Conservation (phyloP, 2,329 filamentous ascomycete species). For the Colletotrichum cuscutae region DNA sequence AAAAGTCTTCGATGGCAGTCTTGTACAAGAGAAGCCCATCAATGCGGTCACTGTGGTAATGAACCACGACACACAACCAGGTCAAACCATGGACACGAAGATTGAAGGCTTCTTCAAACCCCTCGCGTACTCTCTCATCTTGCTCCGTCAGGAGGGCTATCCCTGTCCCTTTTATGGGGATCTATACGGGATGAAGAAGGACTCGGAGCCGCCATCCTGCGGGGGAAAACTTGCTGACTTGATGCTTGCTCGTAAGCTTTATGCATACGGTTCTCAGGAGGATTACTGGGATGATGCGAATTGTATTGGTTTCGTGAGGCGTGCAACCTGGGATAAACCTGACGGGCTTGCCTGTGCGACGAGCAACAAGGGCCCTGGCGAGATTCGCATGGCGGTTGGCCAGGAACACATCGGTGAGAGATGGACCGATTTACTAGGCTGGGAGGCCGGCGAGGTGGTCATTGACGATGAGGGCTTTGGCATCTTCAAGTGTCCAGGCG, state of each 20-base stretch:
- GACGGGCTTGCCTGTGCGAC: conserved; percentile 66
- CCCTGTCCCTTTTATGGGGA: conserved; percentile 79
- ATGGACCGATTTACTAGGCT: conserved; percentile 72
- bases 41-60: conserved; percentile 69
- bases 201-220: conserved; percentile 60
- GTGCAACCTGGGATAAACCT: conserved; percentile 54
- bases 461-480: conserved; percentile 71
- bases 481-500: conserved; percentile 62
- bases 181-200: conserved; percentile 67
- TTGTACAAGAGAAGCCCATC: conserved; percentile 56
- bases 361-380: conserved; percentile 58
- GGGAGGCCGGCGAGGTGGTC: conserved; percentile 61
- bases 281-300: conserved; percentile 71
- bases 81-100: conserved; percentile 57
- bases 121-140: conserved; percentile 77
- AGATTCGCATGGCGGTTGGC: conserved; percentile 72
- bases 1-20: conserved; percentile 67
- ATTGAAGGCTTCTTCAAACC: conserved; percentile 76
- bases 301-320: conserved; percentile 69
- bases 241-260: conserved; percentile 70
- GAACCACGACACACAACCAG: conserved; percentile 73
- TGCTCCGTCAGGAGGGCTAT: conserved; percentile 70
- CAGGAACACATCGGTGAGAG: conserved; percentile 65
- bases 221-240: conserved; percentile 66
- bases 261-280: conserved; percentile 71